Base-by-base conservation (phyloP, 2,329 filamentous ascomycete genomes). In the Claviceps quebecensis region DNA sequence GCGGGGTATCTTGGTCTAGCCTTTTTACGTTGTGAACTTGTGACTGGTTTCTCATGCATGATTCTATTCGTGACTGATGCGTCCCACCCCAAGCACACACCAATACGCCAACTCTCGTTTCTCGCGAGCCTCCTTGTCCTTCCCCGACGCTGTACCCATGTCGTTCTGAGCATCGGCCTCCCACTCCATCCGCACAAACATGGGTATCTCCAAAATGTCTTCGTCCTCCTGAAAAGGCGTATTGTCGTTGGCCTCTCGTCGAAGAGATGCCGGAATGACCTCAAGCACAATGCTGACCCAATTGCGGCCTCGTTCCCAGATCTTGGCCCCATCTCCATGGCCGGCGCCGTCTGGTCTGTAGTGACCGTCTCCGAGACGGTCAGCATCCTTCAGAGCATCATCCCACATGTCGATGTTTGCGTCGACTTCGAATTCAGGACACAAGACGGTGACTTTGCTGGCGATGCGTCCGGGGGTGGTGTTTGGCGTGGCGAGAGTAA, bases 241-340 rank as follows among this genome's bases (percentile, higher is more conserved):
- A n/a, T 68, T 65, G 47, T 70, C 63, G 55, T 75, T 72, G 37
- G 63, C 60, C 36, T 72, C 70, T 1, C 69, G 57, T 39, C 66
- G 65, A 22, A 82, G 64, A 45, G 73, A 75, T 0, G 80, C 72
- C 1, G 90, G 79, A 0, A 96, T 79, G 14, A 98, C 84, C 65
- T 98, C 93, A 26, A 98, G 74, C 19, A 96, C 86, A 11, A 98
- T 87, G 57, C 84, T 93, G 16, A 93, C 93, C 87, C 90, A 96
- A 65, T 97, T 98, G 38, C 90, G 76, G 0, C 90, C 91, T 50
- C 84, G 80, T 56, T 96, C 90, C 86, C 88, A 98, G n/a, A 97
- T 83, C 68, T 97, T 97, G 49, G 91, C 93, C 0, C 87, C 87
- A 66, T 95, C 89, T 16, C 86, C 80, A 47, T 80, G 77, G 48